phyloP scores from a whole-genome alignment of 176 grass and related monocot genomes.

The Elaeis guineensis region DNA sequence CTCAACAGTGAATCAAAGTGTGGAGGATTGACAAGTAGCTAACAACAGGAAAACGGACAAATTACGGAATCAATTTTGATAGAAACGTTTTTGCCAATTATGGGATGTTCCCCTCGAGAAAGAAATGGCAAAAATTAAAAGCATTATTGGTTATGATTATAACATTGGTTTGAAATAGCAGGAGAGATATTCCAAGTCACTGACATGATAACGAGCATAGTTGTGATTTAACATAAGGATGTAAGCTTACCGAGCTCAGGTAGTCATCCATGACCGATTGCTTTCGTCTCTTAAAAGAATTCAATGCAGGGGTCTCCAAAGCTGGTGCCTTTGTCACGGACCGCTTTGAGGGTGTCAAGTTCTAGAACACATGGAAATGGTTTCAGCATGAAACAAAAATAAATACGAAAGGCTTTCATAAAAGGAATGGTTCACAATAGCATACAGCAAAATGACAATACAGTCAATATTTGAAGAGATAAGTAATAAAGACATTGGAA shows the following conservation, averaged over 20 bases:
- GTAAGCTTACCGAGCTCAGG: slow-evolving; percentile 39
- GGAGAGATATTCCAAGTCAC: background rate
- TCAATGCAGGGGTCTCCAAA: slow-evolving; percentile 42
- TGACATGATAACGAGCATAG: background rate
- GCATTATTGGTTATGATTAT: background rate
- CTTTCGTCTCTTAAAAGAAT: slow-evolving; percentile 50
- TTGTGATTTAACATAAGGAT: background rate
- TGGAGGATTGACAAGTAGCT: too few species aligned
- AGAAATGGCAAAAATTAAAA: too few species aligned
- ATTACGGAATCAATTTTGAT: too few species aligned
- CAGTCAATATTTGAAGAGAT: too few species aligned
- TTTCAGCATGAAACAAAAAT: background rate
- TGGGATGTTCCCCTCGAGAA: too few species aligned
- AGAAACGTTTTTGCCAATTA: too few species aligned
- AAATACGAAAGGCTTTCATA: slow-evolving; percentile 1
- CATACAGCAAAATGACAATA: too few species aligned
- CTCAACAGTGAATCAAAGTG: too few species aligned
- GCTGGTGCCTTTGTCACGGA: slow-evolving; percentile 38
- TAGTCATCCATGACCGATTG: slow-evolving; percentile 85
- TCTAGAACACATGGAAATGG: slow-evolving; percentile 25
- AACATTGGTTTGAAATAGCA: background rate
- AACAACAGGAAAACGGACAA: too few species aligned
- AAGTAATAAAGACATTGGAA: background rate
- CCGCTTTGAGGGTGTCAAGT: slow-evolving; percentile 73
- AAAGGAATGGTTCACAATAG: too few species aligned